Evolutionary conservation across 192 early-diverging fungal genomes (phyloP).

Genomic region (Paraglomus occultum): DNA sequence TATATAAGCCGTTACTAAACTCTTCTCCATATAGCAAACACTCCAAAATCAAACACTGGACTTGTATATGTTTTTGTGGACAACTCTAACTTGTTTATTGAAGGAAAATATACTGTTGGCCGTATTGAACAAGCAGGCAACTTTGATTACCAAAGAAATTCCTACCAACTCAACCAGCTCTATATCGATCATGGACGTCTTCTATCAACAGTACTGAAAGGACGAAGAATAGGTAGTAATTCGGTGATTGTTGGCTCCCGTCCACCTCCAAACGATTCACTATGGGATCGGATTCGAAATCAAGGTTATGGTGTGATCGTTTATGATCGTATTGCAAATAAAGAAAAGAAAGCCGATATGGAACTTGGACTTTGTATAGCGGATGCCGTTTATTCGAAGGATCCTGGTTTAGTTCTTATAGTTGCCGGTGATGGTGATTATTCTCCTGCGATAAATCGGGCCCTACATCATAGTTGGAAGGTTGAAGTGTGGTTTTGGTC

Average conservation of each 20-base stretch:
- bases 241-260: slow-evolving; percentile 24
- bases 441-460: neutral
- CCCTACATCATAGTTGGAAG: slow-evolving; percentile 4
- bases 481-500: slow-evolving; percentile 15
- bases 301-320: neutral
- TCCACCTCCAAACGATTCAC: slow-evolving; percentile 18
- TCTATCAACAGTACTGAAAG: slow-evolving; percentile 15
- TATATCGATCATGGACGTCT: slow-evolving; percentile 13
- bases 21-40: neutral
- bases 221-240: slow-evolving; percentile 17
- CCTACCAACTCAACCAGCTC: neutral
- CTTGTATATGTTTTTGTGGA: slow-evolving; percentile 19
- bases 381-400: neutral
- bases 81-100: slow-evolving; percentile 5
- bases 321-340: slow-evolving; percentile 10
- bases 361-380: neutral
- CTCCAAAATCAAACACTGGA: slow-evolving; percentile 13
- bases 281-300: slow-evolving; percentile 1
- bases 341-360: slow-evolving; percentile 11
- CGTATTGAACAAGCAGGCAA: slow-evolving; percentile 8
- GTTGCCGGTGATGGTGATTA: slow-evolving; percentile 7
- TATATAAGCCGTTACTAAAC: slow-evolving; percentile 15
- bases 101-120: slow-evolving; percentile 16
- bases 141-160: slow-evolving; percentile 19
- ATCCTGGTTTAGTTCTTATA: slow-evolving; percentile 12